A percentile compares a stretch with the other conserved stretches of the same genome.
phyloP scores from a whole-genome alignment of 129 eudicot species.

The Centella asiatica region DNA sequence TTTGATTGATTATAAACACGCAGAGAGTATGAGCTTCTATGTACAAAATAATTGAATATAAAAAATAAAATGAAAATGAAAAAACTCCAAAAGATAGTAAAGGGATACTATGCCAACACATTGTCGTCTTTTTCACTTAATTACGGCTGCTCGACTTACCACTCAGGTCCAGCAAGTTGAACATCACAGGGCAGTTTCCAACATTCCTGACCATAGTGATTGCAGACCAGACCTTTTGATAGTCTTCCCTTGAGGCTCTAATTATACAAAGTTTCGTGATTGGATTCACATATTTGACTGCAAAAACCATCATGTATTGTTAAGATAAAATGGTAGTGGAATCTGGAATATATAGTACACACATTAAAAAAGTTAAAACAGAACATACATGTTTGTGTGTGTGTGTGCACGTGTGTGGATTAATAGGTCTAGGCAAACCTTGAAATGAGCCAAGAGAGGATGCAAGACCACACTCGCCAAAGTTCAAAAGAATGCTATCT shows the following conservation, averaged over 20 bases:
- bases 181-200: slow-evolving; percentile 76
- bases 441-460: slow-evolving; percentile 64
- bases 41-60: not conserved
- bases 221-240: slow-evolving; percentile 84
- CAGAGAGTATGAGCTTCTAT: too few relatives aligned
- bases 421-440: slow-evolving; percentile 54
- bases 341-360: not conserved
- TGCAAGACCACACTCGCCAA: slow-evolving; percentile 96
- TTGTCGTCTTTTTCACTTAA: not conserved
- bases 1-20: not conserved
- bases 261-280: slow-evolving; percentile 75
- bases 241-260: slow-evolving; percentile 83
- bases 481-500: slow-evolving; percentile 76
- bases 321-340: slow-evolving; percentile 1
- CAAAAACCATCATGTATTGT: slow-evolving; percentile 7
- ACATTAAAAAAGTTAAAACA: not conserved
- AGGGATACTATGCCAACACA: not conserved
- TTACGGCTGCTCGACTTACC: slow-evolving; percentile 43
- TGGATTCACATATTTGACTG: slow-evolving; percentile 90
- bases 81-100: not conserved
- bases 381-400: not conserved
- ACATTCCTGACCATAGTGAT: slow-evolving; percentile 70
- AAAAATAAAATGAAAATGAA: not conserved
- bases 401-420: too few relatives aligned
- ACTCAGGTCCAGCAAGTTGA: slow-evolving; percentile 77